A percentile compares a stretch with the other conserved stretches of the same genome.
These are phyloP conservation scores for Aspergillus ustus DNA, from an alignment of 2,329 filamentous ascomycete species.

Conservation along the genomic window DNA sequence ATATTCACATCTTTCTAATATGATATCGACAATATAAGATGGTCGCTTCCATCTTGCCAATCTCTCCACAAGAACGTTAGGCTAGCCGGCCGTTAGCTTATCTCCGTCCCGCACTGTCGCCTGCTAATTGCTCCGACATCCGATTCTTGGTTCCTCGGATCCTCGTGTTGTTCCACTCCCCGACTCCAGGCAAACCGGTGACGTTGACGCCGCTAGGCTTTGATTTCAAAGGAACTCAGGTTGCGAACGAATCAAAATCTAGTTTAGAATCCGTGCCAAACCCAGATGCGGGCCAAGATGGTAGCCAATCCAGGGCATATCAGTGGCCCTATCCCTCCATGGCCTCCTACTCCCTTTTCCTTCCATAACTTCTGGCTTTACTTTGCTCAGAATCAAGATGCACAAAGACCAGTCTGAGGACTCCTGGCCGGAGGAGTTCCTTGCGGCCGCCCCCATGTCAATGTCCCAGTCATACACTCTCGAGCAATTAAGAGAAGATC, in stretches of 20 bases:
- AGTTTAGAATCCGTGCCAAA: background rate
- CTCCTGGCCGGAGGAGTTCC: background rate
- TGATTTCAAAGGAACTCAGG: background rate
- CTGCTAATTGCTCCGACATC: conserved; percentile 1
- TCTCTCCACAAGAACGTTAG: background rate
- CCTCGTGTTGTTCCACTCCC: conserved; percentile 1
- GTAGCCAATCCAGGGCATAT: background rate
- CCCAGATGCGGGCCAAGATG: background rate
- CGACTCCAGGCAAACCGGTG: background rate
- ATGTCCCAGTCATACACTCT: conserved; percentile 15
- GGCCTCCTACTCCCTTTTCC: background rate
- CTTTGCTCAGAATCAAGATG: background rate
- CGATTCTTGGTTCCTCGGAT: background rate
- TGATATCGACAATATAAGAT: background rate
- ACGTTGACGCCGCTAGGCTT: conserved; percentile 1
- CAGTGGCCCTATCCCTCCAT: background rate
- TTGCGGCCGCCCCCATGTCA: background rate
- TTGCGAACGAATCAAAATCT: background rate
- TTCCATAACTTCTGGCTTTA: background rate
- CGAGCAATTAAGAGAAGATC: conserved; percentile 20
- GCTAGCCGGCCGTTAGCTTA: background rate
- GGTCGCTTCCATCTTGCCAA: background rate
- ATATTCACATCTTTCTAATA: background rate
- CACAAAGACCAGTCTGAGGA: background rate
- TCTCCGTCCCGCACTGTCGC: background rate